Conservation (phyloP, 176 grass and related monocot genomes). For the Eleusine coracana region DNA sequence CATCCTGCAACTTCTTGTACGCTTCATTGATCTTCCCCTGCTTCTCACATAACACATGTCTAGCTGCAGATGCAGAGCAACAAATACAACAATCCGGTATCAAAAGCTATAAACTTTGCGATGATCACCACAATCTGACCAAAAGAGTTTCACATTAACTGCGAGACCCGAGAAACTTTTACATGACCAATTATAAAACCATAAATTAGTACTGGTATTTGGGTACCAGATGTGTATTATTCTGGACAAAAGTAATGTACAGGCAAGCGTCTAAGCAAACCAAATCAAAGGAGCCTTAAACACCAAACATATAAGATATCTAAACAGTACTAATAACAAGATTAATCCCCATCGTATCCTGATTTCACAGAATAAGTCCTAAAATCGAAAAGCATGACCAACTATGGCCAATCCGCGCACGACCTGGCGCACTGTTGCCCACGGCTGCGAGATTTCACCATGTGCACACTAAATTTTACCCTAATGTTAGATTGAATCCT, state of each 20-base stretch:
- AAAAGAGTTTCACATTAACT: not conserved
- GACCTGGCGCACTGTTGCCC: not conserved
- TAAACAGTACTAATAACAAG: not conserved
- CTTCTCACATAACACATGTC: slow-evolving; percentile 91
- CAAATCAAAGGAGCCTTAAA: not conserved
- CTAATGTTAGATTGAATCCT: not conserved
- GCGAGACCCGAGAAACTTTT: not conserved
- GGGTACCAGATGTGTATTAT: not conserved
- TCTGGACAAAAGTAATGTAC: not conserved
- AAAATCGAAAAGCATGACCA: not conserved
- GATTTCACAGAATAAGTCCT: not conserved
- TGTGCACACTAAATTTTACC: not conserved
- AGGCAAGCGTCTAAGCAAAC: not conserved
- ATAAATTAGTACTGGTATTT: not conserved
- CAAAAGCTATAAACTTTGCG: not conserved
- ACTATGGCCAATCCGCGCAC: not conserved
- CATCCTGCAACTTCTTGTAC: slow-evolving; percentile 95
- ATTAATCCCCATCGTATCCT: not conserved
- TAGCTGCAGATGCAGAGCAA: slow-evolving; percentile 53
- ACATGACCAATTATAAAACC: not conserved
- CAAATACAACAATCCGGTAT: slow-evolving; percentile 10
- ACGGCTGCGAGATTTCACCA: slow-evolving; percentile 1
- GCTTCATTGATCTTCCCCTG: slow-evolving; percentile 98
- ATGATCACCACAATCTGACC: not conserved
- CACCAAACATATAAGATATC: not conserved